Percentiles rank a stretch among this genome's conserved stretches.
Evolutionary conservation across 805 yeast genomes (phyloP).

Genomic region (Monosporozyma aquatica): DNA sequence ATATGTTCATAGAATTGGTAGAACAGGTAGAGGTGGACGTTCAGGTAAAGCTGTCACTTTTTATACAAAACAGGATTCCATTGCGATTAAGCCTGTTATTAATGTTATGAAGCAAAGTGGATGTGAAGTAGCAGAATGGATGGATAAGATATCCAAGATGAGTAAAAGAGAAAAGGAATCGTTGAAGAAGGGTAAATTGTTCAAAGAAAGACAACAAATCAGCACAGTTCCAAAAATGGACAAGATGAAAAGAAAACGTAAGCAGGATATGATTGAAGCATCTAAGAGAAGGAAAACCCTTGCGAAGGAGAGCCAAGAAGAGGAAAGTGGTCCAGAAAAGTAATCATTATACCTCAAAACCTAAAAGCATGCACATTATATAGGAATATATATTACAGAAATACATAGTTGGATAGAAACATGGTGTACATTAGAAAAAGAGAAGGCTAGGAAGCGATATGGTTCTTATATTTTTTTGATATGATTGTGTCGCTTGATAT

Average conservation of each 20-base stretch:
- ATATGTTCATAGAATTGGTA: slow-evolving; percentile 94
- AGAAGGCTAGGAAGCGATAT: no score
- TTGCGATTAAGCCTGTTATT: slow-evolving; percentile 69
- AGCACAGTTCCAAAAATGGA: slow-evolving; percentile 75
- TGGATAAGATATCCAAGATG: slow-evolving; percentile 61
- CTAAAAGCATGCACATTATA: background rate
- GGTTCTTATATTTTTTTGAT: no score
- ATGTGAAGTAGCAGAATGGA: slow-evolving; percentile 66
- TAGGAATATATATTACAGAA: no score
- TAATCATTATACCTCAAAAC: no score
- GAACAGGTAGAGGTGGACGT: slow-evolving; percentile 95
- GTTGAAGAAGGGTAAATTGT: slow-evolving; percentile 45
- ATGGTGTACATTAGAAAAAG: no score
- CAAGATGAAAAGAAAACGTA: slow-evolving; percentile 53
- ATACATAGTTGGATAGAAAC: no score
- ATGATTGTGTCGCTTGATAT: no score
- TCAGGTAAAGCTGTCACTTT: slow-evolving; percentile 82
- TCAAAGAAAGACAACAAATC: slow-evolving; percentile 51
- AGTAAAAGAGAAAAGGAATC: slow-evolving; percentile 52
- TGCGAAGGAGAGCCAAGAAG: slow-evolving; percentile 1
- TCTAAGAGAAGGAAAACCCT: slow-evolving; percentile 50
- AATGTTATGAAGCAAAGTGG: slow-evolving; percentile 96
- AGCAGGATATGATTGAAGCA: slow-evolving; percentile 64
- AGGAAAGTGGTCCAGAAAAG: no score
- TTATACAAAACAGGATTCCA: slow-evolving; percentile 81